Base-by-base conservation (phyloP, 768 basidiomycete genomes). In the Phylloporus sp. region DNA sequence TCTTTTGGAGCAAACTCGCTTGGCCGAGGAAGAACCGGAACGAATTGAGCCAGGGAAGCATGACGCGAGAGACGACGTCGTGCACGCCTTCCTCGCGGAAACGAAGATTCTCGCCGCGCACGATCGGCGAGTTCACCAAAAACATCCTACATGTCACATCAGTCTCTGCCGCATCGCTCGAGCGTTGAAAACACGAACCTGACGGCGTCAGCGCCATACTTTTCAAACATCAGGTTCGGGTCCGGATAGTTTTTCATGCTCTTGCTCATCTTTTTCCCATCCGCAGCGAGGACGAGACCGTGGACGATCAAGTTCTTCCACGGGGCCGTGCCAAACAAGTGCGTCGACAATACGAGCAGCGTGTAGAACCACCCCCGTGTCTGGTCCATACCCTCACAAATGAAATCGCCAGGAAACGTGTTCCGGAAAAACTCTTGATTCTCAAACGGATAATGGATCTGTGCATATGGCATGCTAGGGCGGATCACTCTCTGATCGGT, bases 291-390 rank as follows among this genome's bases (percentile, higher is more conserved):
- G 29, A 99, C 93, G 48, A 98, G 84, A 57, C 97, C 97, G 32
- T 88, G 91, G 40, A 94, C 92, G 55, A 98, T 97, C 61, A 99
- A 73, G 70, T 99, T 99, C 76, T 95, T 92, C 95, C 97, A 98
- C 4, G 97, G 95, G 2, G 97, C 95, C 50, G 71, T 84, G 40
- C 86, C 88, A 64, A 97, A 97, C 46, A 99, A 77, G 67, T 95
- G 95, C 20, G 94, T 97, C n/a, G 91, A 90, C 23, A 98, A 78
- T 5, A 99, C 94, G 36, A 99, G 82, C 13, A 99, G 73, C 3
- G 97, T 98, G 74, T 99, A 99, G 80, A 99, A 99, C 97, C 97
- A 99, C 22, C 97, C 97, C 61, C 97, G 84, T 24, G 95, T 98
- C 72, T 99, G 97, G 70, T 99, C 97, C 56, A 99, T 95, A 63